Conservation (phyloP, 495 filamentous ascomycete species). For the Penicillium roqueforti region DNA sequence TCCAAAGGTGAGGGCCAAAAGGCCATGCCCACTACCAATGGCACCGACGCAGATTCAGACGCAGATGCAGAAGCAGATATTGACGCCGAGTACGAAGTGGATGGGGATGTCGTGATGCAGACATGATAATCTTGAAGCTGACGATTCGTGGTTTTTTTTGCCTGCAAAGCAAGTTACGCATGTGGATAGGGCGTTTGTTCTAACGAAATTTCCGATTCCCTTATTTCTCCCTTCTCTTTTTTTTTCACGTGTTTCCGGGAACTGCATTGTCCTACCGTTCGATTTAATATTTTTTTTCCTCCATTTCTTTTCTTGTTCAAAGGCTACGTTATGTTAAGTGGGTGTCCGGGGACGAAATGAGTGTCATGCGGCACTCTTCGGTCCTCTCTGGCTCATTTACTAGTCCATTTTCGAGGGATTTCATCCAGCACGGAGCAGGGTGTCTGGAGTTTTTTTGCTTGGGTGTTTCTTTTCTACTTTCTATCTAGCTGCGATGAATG, state of each 20-base stretch:
- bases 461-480: slow-evolving; percentile 8
- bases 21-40: slow-evolving; percentile 14
- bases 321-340: not conserved
- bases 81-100: slow-evolving; percentile 33
- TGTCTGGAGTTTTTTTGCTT: slow-evolving; percentile 25
- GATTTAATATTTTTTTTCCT: slow-evolving; percentile 12
- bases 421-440: slow-evolving; percentile 38
- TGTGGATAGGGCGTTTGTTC: slow-evolving; percentile 26
- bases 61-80: slow-evolving; percentile 28
- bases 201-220: slow-evolving; percentile 11
- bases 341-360: not conserved
- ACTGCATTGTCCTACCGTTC: not conserved
- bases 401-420: slow-evolving; percentile 11
- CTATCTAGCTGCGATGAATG: slow-evolving; percentile 7
- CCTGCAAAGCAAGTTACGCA: slow-evolving; percentile 19
- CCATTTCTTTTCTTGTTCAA: not conserved
- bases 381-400: slow-evolving; percentile 1
- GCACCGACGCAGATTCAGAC: slow-evolving; percentile 19
- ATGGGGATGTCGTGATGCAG: slow-evolving; percentile 40
- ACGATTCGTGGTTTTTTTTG: slow-evolving; percentile 5
- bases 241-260: not conserved
- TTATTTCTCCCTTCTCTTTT: slow-evolving; percentile 9
- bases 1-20: slow-evolving; percentile 11
- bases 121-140: slow-evolving; percentile 22
- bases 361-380: not conserved